Percentiles rank a stretch among this genome's conserved stretches.
Conservation (phyloP, 805 yeast species). For the Osmozyma mogii region DNA sequence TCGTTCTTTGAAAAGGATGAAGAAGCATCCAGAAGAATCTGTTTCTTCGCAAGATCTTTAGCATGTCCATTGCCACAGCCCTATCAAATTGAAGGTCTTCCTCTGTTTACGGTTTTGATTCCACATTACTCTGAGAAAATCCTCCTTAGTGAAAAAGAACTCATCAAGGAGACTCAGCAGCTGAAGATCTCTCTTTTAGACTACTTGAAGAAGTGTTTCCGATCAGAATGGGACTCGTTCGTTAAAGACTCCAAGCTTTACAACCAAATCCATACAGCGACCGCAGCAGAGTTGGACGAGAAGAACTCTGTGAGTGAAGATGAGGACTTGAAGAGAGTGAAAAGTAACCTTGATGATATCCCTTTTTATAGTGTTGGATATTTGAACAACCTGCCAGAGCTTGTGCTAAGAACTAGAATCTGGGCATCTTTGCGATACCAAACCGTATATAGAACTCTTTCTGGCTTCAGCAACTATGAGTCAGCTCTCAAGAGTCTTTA, state of each 20-base stretch:
- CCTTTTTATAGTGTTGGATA: slow-evolving; percentile 72
- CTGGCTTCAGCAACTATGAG: slow-evolving; percentile 77
- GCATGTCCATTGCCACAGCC: slow-evolving; percentile 44
- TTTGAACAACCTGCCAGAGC: slow-evolving; percentile 55
- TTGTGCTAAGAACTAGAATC: slow-evolving; percentile 62
- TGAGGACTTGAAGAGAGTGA: slow-evolving; percentile 10
- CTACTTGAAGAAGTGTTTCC: slow-evolving; percentile 64
- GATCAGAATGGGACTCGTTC: slow-evolving; percentile 74
- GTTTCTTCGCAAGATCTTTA: slow-evolving; percentile 47
- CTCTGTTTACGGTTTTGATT: slow-evolving; percentile 42
- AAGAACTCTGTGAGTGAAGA: not conserved
- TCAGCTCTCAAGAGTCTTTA: slow-evolving; percentile 65
- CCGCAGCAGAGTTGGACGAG: not conserved
- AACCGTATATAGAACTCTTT: slow-evolving; percentile 72
- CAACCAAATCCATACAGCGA: slow-evolving; percentile 1
- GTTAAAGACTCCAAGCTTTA: slow-evolving; percentile 63
- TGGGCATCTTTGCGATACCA: slow-evolving; percentile 87
- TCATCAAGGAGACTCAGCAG: slow-evolving; percentile 36
- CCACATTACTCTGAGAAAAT: slow-evolving; percentile 49
- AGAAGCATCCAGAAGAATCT: slow-evolving; percentile 45
- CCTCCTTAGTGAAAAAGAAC: slow-evolving; percentile 35
- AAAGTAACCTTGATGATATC: slow-evolving; percentile 46
- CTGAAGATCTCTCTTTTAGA: slow-evolving; percentile 60
- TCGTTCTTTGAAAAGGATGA: slow-evolving; percentile 37
- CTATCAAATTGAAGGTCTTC: slow-evolving; percentile 39